A percentile compares a stretch with the other conserved stretches of the same genome.
Conservation (phyloP, 192 early-diverging fungal genomes). For the Rhizophagus clarus region DNA sequence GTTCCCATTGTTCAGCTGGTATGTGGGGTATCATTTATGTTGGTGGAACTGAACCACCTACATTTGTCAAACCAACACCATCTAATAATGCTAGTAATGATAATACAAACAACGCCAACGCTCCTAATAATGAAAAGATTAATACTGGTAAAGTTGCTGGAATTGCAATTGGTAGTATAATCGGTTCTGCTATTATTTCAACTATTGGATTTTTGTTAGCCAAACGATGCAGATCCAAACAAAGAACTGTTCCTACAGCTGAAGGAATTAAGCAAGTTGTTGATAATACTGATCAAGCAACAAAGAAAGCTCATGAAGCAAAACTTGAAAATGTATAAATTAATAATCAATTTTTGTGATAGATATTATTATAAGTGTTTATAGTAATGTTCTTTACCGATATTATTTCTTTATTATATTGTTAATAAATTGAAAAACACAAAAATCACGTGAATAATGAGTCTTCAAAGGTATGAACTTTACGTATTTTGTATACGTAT, state of each 20-base stretch:
- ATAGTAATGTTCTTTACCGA: no score
- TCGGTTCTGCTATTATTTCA: background rate
- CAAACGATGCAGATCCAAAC: background rate
- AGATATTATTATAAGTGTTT: no score
- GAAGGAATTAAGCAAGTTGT: background rate
- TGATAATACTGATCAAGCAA: background rate
- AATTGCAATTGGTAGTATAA: background rate
- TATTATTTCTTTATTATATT: no score
- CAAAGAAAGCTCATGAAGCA: background rate
- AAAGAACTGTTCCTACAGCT: background rate
- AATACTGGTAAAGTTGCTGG: background rate
- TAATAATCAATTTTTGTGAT: background rate
- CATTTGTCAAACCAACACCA: no score
- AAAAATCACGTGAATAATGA: no score
- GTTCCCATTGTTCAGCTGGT: background rate
- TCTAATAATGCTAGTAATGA: background rate
- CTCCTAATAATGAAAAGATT: background rate
- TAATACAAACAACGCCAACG: background rate
- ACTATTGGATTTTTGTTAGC: background rate
- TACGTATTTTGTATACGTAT: no score
- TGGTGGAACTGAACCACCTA: no score
- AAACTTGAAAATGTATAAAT: background rate
- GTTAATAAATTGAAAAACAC: no score
- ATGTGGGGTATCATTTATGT: background rate
- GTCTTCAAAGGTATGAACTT: no score